Conservation (phyloP, 306 rosid genomes). For the Betula pendula region DNA sequence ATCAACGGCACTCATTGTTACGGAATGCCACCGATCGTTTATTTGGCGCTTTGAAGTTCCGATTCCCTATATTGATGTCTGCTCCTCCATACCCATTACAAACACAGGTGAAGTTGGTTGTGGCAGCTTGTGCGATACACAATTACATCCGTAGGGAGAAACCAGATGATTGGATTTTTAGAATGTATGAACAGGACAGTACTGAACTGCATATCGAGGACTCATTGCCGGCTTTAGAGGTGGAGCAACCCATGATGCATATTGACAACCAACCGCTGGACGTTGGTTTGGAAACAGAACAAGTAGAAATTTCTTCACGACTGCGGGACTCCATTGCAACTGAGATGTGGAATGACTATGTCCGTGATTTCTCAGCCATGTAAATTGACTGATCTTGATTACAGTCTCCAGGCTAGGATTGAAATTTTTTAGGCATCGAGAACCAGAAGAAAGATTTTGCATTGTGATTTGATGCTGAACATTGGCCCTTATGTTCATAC, state of each 20-base stretch:
- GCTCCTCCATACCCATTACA: slow-evolving; percentile 86
- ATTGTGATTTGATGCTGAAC: slow-evolving; percentile 35
- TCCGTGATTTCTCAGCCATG: slow-evolving; percentile 50
- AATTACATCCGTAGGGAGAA: slow-evolving; percentile 72
- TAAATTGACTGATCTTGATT: slow-evolving; percentile 35
- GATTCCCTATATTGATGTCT: slow-evolving; percentile 77
- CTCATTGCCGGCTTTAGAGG: slow-evolving; percentile 42
- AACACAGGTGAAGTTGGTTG: slow-evolving; percentile 87
- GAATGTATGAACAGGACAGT: slow-evolving; percentile 49
- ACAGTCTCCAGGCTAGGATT: slow-evolving; percentile 37
- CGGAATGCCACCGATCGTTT: slow-evolving; percentile 51
- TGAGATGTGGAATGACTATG: slow-evolving; percentile 75
- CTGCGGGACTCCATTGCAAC: slow-evolving; percentile 64
- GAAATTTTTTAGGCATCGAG: slow-evolving; percentile 25
- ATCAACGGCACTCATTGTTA: slow-evolving; percentile 72
- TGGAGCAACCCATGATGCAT: slow-evolving; percentile 33
- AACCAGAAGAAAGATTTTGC: slow-evolving; percentile 22
- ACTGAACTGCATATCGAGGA: slow-evolving; percentile 41
- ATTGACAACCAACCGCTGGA: slow-evolving; percentile 37
- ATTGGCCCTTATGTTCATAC: slow-evolving; percentile 45
- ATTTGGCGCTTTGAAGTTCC: slow-evolving; percentile 65
- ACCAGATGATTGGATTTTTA: slow-evolving; percentile 76
- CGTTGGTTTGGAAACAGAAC: slow-evolving; percentile 46
- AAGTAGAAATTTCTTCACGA: slow-evolving; percentile 46
- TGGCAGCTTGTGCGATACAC: slow-evolving; percentile 82